phyloP scores from a whole-genome alignment of 1,284 basidiomycete genomes.

The Moesziomyces antarcticus region DNA sequence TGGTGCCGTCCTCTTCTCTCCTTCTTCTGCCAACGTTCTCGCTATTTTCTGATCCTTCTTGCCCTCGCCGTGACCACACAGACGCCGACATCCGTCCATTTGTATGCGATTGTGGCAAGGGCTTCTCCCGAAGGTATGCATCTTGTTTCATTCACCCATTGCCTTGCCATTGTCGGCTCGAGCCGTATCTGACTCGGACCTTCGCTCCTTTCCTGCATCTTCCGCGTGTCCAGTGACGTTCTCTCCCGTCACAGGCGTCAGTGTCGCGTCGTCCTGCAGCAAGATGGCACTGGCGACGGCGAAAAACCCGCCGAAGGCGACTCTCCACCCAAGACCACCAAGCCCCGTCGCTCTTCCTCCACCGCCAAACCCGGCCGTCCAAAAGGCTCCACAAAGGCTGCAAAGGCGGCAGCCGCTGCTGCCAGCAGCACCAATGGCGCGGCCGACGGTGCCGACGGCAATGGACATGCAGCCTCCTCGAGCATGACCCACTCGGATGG shows the following conservation, averaged over 20 bases:
- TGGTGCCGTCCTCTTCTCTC: background rate
- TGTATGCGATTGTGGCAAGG: conserved; percentile 66
- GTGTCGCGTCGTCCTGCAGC: conserved; percentile 57
- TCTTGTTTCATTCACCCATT: background rate
- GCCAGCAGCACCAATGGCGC: conserved; percentile 17
- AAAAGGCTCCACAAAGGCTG: conserved; percentile 49
- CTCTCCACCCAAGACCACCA: conserved; percentile 38
- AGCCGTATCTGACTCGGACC: background rate
- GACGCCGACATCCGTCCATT: conserved; percentile 66
- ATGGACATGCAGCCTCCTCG: background rate
- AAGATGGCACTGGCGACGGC: conserved; percentile 41
- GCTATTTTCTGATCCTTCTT: too few relatives aligned
- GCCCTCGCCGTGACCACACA: too few relatives aligned
- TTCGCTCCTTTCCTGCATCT: background rate
- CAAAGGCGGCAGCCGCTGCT: conserved; percentile 38
- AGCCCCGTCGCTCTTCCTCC: conserved; percentile 42
- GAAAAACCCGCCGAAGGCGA: conserved; percentile 37
- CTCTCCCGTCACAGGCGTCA: conserved; percentile 65
- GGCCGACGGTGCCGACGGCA: conserved; percentile 15
- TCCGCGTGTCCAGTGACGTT: conserved; percentile 50
- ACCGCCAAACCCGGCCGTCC: conserved; percentile 48
- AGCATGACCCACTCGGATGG: conserved; percentile 2
- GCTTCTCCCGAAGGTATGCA: conserved; percentile 62
- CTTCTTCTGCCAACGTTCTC: too few relatives aligned
- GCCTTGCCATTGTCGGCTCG: too few relatives aligned